Percentiles rank a stretch among this genome's conserved stretches.
These are phyloP conservation scores for Amniculicola lignicola DNA, from an alignment of 495 filamentous ascomycete species.

Conservation along the genomic window DNA sequence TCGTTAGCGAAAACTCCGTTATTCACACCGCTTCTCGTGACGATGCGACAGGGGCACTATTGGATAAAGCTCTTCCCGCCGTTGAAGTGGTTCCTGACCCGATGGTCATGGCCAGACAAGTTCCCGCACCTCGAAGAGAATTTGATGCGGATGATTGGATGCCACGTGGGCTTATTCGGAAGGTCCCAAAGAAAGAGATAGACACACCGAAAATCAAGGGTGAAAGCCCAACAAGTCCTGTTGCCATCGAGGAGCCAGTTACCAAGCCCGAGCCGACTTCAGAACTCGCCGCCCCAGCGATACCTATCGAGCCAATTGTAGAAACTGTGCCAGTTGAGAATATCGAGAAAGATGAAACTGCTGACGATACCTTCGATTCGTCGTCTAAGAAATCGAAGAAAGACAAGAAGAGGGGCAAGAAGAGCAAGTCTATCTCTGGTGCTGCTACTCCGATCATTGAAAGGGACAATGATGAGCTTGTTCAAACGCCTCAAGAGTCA, in stretches of 20 bases:
- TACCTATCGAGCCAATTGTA: not conserved
- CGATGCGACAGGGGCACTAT: too few relatives aligned
- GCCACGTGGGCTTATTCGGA: too few relatives aligned
- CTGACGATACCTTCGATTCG: conserved; percentile 6
- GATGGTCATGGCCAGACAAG: too few relatives aligned
- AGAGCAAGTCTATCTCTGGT: conserved; percentile 19
- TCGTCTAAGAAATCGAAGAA: conserved; percentile 29
- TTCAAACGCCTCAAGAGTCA: not conserved
- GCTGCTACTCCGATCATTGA: conserved; percentile 53
- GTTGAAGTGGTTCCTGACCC: too few relatives aligned
- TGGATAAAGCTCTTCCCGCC: too few relatives aligned
- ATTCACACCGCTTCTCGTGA: too few relatives aligned
- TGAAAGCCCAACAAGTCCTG: too few relatives aligned
- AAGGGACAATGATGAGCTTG: conserved; percentile 5
- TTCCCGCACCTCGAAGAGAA: too few relatives aligned
- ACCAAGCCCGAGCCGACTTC: not conserved
- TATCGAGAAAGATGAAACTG: not conserved
- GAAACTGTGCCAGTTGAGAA: not conserved
- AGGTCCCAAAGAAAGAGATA: too few relatives aligned
- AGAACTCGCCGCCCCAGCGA: not conserved
- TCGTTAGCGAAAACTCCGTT: too few relatives aligned
- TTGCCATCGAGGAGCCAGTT: not conserved
- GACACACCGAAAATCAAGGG: too few relatives aligned
- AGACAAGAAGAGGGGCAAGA: conserved; percentile 34
- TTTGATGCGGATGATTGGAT: too few relatives aligned